phyloP scores from a whole-genome alignment of 805 yeast species.

The Saturnispora silvae region DNA sequence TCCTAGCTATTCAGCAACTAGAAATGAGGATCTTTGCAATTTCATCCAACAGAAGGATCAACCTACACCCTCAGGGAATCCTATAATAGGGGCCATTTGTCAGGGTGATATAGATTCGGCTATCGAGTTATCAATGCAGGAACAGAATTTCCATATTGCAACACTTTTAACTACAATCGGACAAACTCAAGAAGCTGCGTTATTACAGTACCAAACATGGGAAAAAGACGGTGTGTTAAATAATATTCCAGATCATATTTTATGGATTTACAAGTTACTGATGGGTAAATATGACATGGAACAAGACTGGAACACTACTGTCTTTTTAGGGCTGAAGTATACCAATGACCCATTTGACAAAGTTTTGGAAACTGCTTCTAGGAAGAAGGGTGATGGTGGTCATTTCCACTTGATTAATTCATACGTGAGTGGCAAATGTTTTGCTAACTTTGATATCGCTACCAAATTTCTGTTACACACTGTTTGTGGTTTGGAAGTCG shows the following conservation, averaged over 20 bases:
- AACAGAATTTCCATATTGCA: conserved; percentile 61
- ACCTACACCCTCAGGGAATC: no score
- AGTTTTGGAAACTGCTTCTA: conserved; percentile 19
- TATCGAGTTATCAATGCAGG: conserved; percentile 43
- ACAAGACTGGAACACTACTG: conserved; percentile 26
- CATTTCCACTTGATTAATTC: no score
- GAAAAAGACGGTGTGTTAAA: conserved; percentile 28
- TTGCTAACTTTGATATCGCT: conserved; percentile 5
- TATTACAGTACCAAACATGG: conserved; percentile 62
- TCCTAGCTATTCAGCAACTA: conserved; percentile 12
- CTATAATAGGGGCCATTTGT: conserved; percentile 40
- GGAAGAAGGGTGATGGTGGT: conserved; percentile 11
- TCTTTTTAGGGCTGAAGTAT: conserved; percentile 55
- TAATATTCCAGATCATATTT: conserved; percentile 42
- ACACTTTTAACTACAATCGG: conserved; percentile 59
- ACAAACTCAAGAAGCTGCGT: conserved; percentile 57
- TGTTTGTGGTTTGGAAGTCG: conserved; percentile 10
- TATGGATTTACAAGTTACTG: conserved; percentile 54
- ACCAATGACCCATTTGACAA: conserved; percentile 27
- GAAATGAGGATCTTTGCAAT: conserved; percentile 36
- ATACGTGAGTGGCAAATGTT: no score
- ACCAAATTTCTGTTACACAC: conserved; percentile 11
- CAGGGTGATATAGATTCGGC: conserved; percentile 56
- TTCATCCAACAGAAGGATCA: conserved; percentile 48
- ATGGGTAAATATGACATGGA: conserved; percentile 32